These are phyloP conservation scores for Lyophyllum semitale DNA, from an alignment of 768 basidiomycete genomes.

Conservation along the genomic window DNA sequence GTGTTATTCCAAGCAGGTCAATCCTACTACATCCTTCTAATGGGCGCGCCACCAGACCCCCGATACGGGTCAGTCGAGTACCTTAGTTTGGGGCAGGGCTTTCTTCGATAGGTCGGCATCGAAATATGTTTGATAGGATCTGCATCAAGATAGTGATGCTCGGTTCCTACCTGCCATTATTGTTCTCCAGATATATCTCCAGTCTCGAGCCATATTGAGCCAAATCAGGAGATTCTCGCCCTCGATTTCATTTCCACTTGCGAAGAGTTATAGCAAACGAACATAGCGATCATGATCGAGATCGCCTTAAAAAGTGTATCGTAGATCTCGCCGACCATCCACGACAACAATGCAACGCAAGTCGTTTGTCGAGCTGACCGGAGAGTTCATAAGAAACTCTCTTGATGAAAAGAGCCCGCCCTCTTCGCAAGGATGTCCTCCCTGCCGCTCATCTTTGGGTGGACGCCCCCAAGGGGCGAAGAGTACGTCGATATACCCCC, in stretches of 20 bases:
- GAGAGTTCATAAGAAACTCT: conserved; percentile 13
- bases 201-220: conserved; percentile 5
- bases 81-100: neutral
- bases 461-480: conserved; percentile 30
- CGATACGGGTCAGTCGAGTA: neutral
- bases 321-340: conserved; percentile 14
- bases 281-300: conserved; percentile 20
- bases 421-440: conserved; percentile 17
- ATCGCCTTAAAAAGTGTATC: conserved; percentile 13
- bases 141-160: neutral
- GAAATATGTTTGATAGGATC: neutral
- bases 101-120: neutral
- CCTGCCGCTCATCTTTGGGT: conserved; percentile 29
- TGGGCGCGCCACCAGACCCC: neutral
- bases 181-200: conserved; percentile 8
- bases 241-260: conserved; percentile 13
- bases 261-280: neutral
- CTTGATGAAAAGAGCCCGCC: conserved; percentile 7
- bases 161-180: conserved; percentile 16
- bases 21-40: neutral
- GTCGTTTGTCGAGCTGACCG: conserved; percentile 10
- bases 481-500: conserved; percentile 26
- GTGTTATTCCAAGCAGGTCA: too few species aligned
- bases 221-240: conserved; percentile 16
- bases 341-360: conserved; percentile 17